Evolutionary conservation across 768 basidiomycete genomes (phyloP), one percentile per base, ranked within the genome.

Genomic region (Tulasnella sp.): DNA sequence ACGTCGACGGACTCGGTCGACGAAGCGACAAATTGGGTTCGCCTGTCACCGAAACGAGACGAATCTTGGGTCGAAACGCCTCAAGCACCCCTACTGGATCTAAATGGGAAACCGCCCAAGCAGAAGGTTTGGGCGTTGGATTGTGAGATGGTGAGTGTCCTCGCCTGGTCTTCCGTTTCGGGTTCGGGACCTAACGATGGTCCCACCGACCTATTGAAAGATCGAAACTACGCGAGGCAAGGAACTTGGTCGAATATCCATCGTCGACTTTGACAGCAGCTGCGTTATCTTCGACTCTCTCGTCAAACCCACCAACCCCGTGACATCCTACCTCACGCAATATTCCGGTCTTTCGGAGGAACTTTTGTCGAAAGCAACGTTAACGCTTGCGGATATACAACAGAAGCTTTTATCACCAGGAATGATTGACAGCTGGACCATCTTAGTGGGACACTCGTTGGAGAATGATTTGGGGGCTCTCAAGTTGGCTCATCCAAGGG

Each of bases 301-400:
- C 18, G 96, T 98, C 79, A 95, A 93, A 82, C 97, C 97, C 2
- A 84, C 88, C 0, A 93, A 93, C 81, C 92, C 93, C 0, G 90
- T 99, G 77, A 85, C 87, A 5, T 96, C 99, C 83, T 99, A 99
- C 83, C 88, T 97, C n/a, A 99, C 97, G 73, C 95, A 94, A 81
- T 99, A 92, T 91, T 98, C 96, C 26, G 97, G 97, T 2, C 95
- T 99, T 80, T 98, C 96, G 0, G 89, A 90, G 13, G 90, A 90
- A 78, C 87, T 89, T 0, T 88, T 99, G 1, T 85, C 84, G 0
- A 84, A 85, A 0, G 91, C 93, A 0, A 96, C 90, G 0, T 95
- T 93, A 0, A 93, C 93, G 0, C 88, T 96, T 18, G 84, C 89
- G 0, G 86, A 95, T 81, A 92, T 97, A 9, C 97, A 99, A 84